Base-by-base conservation (phyloP, 371 early-diverging fungal genomes). In the Mortierella sp. region DNA sequence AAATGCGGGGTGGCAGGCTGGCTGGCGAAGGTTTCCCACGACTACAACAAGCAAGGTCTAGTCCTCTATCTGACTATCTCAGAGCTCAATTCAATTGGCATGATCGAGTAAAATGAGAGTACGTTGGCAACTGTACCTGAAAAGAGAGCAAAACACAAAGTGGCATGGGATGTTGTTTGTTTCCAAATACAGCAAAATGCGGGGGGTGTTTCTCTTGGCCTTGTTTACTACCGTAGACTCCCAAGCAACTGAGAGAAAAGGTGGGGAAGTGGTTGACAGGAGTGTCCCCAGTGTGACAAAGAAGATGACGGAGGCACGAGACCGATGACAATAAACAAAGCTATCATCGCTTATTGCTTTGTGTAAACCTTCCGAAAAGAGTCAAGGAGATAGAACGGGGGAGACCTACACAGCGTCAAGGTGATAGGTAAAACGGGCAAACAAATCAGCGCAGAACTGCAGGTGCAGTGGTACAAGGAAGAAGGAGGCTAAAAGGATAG, bases 261-360 rank as follows among this genome's bases (percentile, higher is more conserved):
- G 75, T 26, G 67, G 75, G 69, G 51, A 69, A 69, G 37, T 5
- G n/a, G 40, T 16, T 31, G 74, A 9, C 19, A 5, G 1, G 67
- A 13, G 19, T 26, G 34, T 43, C 67, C 75, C 75, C 67, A 75
- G 75, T 75, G 75, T 69, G 51, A 46, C 73, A 73, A 73, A 55
- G 13, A 46, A 46, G 11, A 50, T 16, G 16, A 50, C 3, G 46
- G 57, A 73, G n/a, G 51, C 53, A 80, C 69, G 28, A 28, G 69
- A 76, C 51, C 19, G 31, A 50, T 48, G 16, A 54, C 31, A 71
- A 71, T 31, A 37, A 21, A 51, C 53, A 72, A 48, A 40, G 43
- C 26, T 26, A 70, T 21, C 67, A 0, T 8, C 67, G 16, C 11
- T n/a, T n/a, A 26, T 44, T 19, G 26, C 24, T 44, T 37, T 19